A percentile compares a stretch with the other conserved stretches of the same genome.
Evolutionary conservation across 495 filamentous ascomycete species (phyloP).

Genomic region (Tuber microsphaerosporum): DNA sequence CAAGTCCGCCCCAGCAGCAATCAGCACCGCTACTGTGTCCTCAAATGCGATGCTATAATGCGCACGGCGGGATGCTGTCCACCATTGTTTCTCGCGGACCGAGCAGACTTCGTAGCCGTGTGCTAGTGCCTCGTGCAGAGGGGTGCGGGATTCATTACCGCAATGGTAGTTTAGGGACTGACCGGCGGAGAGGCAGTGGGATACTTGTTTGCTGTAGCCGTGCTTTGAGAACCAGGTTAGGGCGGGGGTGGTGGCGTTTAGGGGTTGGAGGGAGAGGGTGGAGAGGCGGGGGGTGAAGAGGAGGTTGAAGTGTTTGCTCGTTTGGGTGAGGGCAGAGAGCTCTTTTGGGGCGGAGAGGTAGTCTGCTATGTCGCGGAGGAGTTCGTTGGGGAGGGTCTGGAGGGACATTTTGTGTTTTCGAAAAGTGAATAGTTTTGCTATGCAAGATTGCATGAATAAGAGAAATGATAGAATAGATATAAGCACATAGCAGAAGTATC

Average conservation of each 20-base stretch:
- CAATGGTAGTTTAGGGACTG: neutral
- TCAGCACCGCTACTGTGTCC: neutral
- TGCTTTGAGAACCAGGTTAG: neutral
- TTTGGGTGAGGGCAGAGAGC: conserved; percentile 3
- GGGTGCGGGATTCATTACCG: neutral
- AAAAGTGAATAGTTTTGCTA: neutral
- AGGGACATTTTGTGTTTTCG: neutral
- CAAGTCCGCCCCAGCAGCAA: conserved; percentile 18
- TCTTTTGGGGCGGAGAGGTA: neutral
- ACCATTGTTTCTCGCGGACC: neutral
- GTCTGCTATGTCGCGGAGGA: conserved; percentile 8
- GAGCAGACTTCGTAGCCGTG: neutral
- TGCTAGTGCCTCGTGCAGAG: neutral
- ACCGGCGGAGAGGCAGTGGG: neutral
- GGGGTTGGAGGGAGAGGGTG: neutral
- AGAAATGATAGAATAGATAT: neutral
- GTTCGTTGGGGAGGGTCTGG: conserved; percentile 3
- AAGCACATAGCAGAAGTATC: neutral
- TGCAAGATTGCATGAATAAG: neutral
- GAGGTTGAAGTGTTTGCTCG: conserved; percentile 3
- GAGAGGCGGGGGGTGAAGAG: neutral
- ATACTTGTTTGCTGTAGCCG: neutral
- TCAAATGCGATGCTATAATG: neutral
- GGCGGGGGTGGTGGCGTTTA: neutral
- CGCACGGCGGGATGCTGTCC: neutral